Conservation (phyloP, 2,329 filamentous ascomycete genomes). For the Ophiosphaerella herpotricha region DNA sequence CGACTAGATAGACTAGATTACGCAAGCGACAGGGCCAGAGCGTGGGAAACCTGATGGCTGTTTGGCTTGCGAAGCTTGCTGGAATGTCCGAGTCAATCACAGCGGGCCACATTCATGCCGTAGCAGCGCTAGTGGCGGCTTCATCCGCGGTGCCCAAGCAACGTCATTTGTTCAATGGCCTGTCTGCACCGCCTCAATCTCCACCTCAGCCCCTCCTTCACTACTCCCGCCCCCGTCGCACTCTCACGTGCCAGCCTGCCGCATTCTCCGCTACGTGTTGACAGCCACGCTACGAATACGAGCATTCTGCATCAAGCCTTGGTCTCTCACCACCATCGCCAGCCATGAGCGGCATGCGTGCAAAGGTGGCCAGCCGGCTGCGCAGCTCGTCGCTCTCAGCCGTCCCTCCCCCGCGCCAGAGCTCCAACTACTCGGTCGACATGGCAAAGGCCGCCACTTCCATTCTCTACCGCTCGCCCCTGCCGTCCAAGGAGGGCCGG, state of each 20-base stretch:
- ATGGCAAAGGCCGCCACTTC: constrained; percentile 57
- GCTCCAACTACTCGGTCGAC: constrained; percentile 53
- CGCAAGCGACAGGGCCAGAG: not conserved
- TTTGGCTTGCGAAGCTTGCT: constrained; percentile 1
- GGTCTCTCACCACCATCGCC: constrained; percentile 4
- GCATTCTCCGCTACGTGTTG: not conserved
- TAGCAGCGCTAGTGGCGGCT: not conserved
- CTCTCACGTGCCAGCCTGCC: constrained; percentile 18
- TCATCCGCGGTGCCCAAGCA: constrained; percentile 6
- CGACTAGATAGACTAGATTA: not conserved
- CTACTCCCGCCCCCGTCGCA: not conserved
- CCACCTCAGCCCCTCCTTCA: constrained; percentile 6
- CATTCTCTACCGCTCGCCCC: constrained; percentile 59
- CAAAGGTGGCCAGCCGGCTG: constrained; percentile 44
- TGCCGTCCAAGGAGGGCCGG: constrained; percentile 54
- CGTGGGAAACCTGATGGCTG: constrained; percentile 6
- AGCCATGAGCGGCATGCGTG: constrained; percentile 45
- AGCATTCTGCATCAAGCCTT: not conserved
- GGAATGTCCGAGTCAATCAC: constrained; percentile 7
- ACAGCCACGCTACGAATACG: not conserved
- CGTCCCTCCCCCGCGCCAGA: constrained; percentile 52
- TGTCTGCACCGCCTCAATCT: constrained; percentile 3
- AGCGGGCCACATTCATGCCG: constrained; percentile 16
- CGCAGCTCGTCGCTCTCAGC: constrained; percentile 53
- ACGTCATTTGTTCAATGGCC: constrained; percentile 18